Base-by-base conservation (phyloP, 1,284 basidiomycete genomes). In the Austropuccinia psidii region DNA sequence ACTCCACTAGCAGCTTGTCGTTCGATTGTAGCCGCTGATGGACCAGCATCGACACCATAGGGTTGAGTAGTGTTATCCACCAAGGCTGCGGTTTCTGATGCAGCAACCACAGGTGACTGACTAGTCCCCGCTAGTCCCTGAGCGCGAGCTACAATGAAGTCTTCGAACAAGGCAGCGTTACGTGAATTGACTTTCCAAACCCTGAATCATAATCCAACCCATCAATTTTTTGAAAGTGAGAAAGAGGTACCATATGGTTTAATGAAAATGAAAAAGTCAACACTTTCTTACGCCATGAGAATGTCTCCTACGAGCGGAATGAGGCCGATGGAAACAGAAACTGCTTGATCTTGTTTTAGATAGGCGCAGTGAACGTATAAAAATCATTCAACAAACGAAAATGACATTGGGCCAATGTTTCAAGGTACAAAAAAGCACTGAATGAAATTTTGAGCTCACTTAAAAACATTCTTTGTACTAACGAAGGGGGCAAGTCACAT, bases 251-350 rank as follows among this genome's bases (percentile, higher is more conserved):
- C 15, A 31, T 2, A 29, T 0, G 27, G 9, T 24, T 11, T 17
- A 21, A 39, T 13, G 39, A 27, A 27, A 33, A 37, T 19, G n/a
- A 11, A 13, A n/a, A 35, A 24, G 27, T 19, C 7, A 35, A 31
- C 24, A 19, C 8, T 27, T 6, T 31, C 70, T 64, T 21, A 73
- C 70, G 80, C 80, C 67, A 80, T 75, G 1, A 76, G 74, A 21
- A 81, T 75, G 68, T 81, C 80, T 13, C 80, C 80, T 8, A 78
- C 78, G 33, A 81, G 15, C 0, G 80, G 80, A 11, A 81, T 76
- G 8, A 81, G 75, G 9, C 79, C 80, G 21, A 81, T 61, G 2
- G 77, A 78, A 0, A 77, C 75, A 11, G 78, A 77, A 3, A 81
- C 75, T 9, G 77, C 75, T 47, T 80, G 80, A 75, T 81, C 80